Evolutionary conservation across 139 green algal species (phyloP), one percentile per base, ranked within the genome.

Genomic region (Volvox africanus): DNA sequence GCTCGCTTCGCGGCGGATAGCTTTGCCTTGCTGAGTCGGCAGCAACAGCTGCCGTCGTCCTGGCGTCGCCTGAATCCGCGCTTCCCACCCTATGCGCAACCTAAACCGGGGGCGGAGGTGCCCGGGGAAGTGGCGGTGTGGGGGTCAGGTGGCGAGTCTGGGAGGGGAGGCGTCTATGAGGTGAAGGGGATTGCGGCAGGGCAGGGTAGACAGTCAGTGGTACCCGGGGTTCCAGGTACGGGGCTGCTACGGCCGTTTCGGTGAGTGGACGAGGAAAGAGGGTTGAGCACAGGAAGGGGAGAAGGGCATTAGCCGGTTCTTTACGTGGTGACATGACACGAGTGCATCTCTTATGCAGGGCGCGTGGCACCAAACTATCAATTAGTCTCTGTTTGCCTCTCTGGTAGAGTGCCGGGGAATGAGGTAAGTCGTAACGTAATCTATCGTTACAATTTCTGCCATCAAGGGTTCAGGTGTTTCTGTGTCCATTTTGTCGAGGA

Each of bases 71-170:
- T 88, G 9, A 88, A 88, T 33, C 62, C 65, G 35, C 62, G 82
- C 62, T 88, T 88, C 65, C 82, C 82, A 35, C 82, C 82, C 9
- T 88, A 88, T 61, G 82, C 62, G 26, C 82, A 80, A 26, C 82
- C 82, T 26, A 88, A 88, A 21, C 82, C 32, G 19, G 55, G 78
- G 20, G 36, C 78, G 78, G 78, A 21, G 75, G 75, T 2, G 5
- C 18, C 19, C 5, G n/a, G n/a, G 26, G 71, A 13, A 1, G 19
- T 18, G 71, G 71, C 75, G 75, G 32, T 9, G 30, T 1, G 30
- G 75, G 75, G 17, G 75, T 9, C 30, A 19, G 33, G 17, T 76
- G 75, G 32, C 0, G 75, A 5, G 32, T n/a, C 19, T 19, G 32
- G 75, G 32, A 55, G 75, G 20, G 75, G 75, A 17, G 32, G 75